Evolutionary conservation across 306 rosid genomes (phyloP).

Genomic region (Acmispon strigosus): DNA sequence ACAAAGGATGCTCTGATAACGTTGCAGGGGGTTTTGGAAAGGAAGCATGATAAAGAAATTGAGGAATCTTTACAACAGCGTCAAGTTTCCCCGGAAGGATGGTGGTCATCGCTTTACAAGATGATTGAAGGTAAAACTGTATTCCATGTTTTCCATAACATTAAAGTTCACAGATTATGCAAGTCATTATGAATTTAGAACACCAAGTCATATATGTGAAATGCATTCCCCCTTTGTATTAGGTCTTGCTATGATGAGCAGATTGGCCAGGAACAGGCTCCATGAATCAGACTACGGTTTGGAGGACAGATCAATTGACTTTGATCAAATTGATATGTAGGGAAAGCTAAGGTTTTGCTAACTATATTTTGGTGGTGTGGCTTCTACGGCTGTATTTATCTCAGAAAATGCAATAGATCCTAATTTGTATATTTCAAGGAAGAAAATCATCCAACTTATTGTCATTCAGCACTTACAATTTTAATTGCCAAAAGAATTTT

Average conservation of each 20-base stretch:
- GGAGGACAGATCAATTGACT: slow-evolving; percentile 52
- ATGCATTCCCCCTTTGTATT: slow-evolving; percentile 5
- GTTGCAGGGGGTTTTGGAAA: slow-evolving; percentile 79
- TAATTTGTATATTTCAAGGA: neutral
- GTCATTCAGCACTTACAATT: neutral
- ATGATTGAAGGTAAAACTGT: slow-evolving; percentile 75
- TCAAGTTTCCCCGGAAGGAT: slow-evolving; percentile 47
- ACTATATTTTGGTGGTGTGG: slow-evolving; percentile 1
- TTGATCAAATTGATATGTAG: slow-evolving; percentile 55
- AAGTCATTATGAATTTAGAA: neutral
- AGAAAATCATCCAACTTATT: neutral
- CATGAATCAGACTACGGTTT: slow-evolving; percentile 44
- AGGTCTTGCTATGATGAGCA: slow-evolving; percentile 83
- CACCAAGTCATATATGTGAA: neutral
- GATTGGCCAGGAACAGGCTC: slow-evolving; percentile 61
- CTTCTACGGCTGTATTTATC: slow-evolving; percentile 2
- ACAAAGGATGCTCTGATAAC: slow-evolving; percentile 81
- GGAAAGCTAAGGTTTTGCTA: slow-evolving; percentile 7
- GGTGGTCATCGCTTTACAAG: slow-evolving; percentile 86
- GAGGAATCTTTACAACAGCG: slow-evolving; percentile 43
- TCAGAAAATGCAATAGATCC: neutral
- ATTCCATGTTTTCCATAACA: neutral
- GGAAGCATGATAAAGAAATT: slow-evolving; percentile 64
- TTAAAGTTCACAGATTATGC: neutral
- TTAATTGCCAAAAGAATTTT: neutral